These are phyloP conservation scores for Chalara sp. DNA, from an alignment of 2,329 filamentous ascomycete genomes.

Conservation along the genomic window DNA sequence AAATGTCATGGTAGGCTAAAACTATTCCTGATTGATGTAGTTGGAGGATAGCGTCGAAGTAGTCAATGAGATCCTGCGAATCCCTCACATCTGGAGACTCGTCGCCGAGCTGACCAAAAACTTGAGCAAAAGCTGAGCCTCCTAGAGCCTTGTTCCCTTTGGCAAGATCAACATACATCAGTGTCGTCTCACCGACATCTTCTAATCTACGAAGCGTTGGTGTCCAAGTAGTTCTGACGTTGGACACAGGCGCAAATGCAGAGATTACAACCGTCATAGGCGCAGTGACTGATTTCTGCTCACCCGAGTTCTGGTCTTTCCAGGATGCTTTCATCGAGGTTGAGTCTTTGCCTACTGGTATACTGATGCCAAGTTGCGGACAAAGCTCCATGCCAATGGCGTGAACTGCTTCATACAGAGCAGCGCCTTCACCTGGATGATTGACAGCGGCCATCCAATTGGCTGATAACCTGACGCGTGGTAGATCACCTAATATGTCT, in stretches of 20 bases:
- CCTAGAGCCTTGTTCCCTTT: conserved; percentile 75
- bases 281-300: conserved; percentile 80
- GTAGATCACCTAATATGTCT: conserved; percentile 49
- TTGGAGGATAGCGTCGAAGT: conserved; percentile 75
- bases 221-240: conserved; percentile 87
- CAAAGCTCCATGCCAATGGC: conserved; percentile 91
- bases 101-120: conserved; percentile 78
- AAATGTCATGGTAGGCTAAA: conserved; percentile 90
- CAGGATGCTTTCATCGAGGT: conserved; percentile 99
- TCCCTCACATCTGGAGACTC: conserved; percentile 83
- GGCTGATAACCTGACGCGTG: conserved; percentile 79
- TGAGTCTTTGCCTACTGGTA: conserved; percentile 96
- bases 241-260: conserved; percentile 77
- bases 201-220: conserved; percentile 77
- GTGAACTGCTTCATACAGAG: conserved; percentile 86
- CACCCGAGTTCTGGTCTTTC: conserved; percentile 61
- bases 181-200: conserved; percentile 80
- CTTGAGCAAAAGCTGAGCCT: conserved; percentile 85
- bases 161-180: conserved; percentile 89
- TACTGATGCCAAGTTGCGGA: conserved; percentile 81
- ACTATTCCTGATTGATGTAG: conserved; percentile 65
- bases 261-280: conserved; percentile 89
- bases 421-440: conserved; percentile 86
- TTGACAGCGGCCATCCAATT: conserved; percentile 99
- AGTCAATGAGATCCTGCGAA: conserved; percentile 75